phyloP scores from a whole-genome alignment of 2,329 filamentous ascomycete species.

The Sporothrix pseudoabietina region DNA sequence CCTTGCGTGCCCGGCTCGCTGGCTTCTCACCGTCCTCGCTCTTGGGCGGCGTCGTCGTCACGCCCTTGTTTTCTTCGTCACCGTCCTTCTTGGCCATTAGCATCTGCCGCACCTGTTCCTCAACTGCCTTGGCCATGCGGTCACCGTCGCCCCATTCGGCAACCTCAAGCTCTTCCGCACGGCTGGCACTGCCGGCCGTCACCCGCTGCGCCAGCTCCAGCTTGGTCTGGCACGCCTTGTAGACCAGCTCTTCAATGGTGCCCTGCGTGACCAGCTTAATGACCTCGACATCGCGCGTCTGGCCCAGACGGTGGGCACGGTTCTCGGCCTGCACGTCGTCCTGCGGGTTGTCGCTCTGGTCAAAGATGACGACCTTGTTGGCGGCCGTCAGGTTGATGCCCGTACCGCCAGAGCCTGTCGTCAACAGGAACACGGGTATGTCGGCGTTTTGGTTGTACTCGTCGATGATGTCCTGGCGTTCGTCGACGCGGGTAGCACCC shows the following conservation, averaged over 20 bases:
- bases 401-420: conserved; percentile 91
- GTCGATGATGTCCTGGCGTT: conserved; percentile 86
- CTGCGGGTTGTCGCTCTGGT: conserved; percentile 95
- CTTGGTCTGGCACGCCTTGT: conserved; percentile 89
- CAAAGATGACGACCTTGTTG: conserved; percentile 97
- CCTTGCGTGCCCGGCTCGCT: background rate
- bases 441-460: conserved; percentile 73
- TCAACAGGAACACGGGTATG: conserved; percentile 90
- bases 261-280: conserved; percentile 76
- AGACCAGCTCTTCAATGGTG: conserved; percentile 92
- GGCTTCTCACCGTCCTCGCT: conserved; percentile 9
- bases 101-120: conserved; percentile 51
- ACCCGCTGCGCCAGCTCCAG: conserved; percentile 75
- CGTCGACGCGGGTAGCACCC: conserved; percentile 76
- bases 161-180: conserved; percentile 40
- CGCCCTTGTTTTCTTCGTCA: background rate
- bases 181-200: conserved; percentile 39
- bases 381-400: conserved; percentile 94
- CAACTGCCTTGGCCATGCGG: conserved; percentile 42
- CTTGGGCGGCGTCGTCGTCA: conserved; percentile 21
- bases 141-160: conserved; percentile 37
- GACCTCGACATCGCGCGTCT: conserved; percentile 87
- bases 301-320: conserved; percentile 89
- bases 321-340: conserved; percentile 99
- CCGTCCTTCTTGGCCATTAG: conserved; percentile 37